Evolutionary conservation across 805 yeast species (phyloP).

Genomic region (Hanseniaspora valbyensis): DNA sequence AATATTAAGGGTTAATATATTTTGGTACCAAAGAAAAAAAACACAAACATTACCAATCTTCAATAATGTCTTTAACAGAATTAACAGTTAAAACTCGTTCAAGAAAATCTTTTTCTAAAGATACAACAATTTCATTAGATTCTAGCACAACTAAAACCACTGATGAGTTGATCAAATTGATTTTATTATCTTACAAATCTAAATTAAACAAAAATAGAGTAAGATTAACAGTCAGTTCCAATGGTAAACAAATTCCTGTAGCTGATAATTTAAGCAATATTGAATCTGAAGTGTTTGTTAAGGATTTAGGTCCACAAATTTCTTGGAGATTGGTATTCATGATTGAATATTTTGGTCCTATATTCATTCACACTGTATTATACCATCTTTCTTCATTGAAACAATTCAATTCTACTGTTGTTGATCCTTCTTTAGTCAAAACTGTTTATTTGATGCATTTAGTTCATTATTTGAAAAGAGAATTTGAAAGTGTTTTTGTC

Average conservation of each 20-base stretch:
- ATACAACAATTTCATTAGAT: not conserved
- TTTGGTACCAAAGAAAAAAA: too few species aligned
- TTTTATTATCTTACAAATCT: conserved; percentile 33
- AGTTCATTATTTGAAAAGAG: conserved; percentile 78
- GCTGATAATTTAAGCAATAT: conserved; percentile 28
- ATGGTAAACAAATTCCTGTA: conserved; percentile 28
- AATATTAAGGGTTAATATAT: too few species aligned
- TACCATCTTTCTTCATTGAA: conserved; percentile 28
- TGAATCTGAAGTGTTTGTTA: conserved; percentile 42
- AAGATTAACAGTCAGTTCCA: conserved; percentile 39
- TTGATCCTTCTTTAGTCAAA: conserved; percentile 24
- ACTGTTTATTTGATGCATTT: conserved; percentile 39
- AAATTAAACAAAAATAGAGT: conserved; percentile 40
- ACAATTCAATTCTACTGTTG: conserved; percentile 8
- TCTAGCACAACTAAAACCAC: not conserved
- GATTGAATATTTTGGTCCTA: conserved; percentile 83
- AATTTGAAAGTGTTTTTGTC: conserved; percentile 70
- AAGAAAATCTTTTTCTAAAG: conserved; percentile 23
- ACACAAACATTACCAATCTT: too few species aligned
- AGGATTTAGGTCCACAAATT: conserved; percentile 89
- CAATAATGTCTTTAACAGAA: conserved; percentile 11
- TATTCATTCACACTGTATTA: conserved; percentile 62
- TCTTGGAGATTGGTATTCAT: conserved; percentile 85
- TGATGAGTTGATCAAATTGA: conserved; percentile 20
- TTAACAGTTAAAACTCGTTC: conserved; percentile 48